Evolutionary conservation across 176 grass and related monocot genomes (phyloP).

Genomic region (Chloris gayana): DNA sequence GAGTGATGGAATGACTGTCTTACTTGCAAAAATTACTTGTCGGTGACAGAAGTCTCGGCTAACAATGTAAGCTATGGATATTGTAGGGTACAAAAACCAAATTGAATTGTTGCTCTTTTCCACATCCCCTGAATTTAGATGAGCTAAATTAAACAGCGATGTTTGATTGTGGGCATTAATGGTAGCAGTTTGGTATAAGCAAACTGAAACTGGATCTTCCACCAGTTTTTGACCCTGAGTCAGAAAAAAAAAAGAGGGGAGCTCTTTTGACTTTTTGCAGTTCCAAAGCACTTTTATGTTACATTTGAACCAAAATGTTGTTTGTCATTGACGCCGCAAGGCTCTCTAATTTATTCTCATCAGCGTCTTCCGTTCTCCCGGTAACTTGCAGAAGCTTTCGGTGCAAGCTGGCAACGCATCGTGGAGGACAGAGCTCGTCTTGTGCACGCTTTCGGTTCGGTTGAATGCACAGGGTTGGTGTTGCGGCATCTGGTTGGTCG

Average conservation of each 20-base stretch:
- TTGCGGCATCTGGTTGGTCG: not conserved
- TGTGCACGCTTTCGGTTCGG: not conserved
- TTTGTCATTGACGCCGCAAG: not conserved
- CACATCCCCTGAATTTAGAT: not conserved
- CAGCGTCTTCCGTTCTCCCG: not conserved
- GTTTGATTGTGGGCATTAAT: not conserved
- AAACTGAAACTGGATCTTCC: not conserved
- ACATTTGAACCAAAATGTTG: not conserved
- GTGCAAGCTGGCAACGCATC: not conserved
- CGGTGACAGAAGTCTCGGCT: not conserved
- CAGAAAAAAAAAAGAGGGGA: not conserved
- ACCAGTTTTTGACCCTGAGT: not conserved
- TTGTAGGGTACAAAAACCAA: not conserved
- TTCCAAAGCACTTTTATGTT: not conserved
- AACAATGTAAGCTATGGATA: not conserved
- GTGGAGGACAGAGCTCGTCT: not conserved
- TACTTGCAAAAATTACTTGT: not conserved
- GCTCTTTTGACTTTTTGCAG: not conserved
- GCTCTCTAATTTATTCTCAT: not conserved
- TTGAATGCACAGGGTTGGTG: not conserved
- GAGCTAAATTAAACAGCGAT: not conserved
- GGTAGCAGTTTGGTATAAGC: no score
- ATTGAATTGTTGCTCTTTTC: not conserved
- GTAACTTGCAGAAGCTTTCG: not conserved
- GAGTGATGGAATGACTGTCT: not conserved